phyloP scores from a whole-genome alignment of 305 asterid genomes.

The Solanum chacoense region DNA sequence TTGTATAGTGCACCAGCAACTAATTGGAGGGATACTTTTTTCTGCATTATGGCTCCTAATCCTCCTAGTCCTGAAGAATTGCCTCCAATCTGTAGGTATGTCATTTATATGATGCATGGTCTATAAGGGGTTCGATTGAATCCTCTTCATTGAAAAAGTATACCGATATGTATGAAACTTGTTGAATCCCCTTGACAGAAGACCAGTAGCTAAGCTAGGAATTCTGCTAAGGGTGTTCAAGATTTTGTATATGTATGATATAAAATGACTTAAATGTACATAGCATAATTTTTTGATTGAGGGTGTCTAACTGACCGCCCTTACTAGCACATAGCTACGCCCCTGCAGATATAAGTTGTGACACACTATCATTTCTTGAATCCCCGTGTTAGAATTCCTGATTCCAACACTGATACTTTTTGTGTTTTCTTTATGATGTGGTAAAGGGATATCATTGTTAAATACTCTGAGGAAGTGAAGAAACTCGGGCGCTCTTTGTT shows the following conservation, averaged over 20 bases:
- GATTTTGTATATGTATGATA: neutral
- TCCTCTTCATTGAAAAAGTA: neutral
- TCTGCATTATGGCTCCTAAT: slow-evolving; percentile 33
- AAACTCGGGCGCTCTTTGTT: slow-evolving; percentile 13
- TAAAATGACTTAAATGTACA: neutral
- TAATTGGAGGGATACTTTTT: slow-evolving; percentile 42
- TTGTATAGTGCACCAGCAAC: slow-evolving; percentile 26
- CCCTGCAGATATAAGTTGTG: neutral
- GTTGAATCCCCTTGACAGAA: neutral
- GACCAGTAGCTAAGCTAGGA: neutral
- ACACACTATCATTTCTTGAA: neutral
- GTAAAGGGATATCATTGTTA: slow-evolving; percentile 29
- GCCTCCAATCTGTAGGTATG: slow-evolving; percentile 31
- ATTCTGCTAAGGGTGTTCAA: neutral
- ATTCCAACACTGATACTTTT: neutral
- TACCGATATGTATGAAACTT: neutral
- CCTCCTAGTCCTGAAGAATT: slow-evolving; percentile 22
- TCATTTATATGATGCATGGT: neutral
- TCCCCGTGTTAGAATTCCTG: neutral
- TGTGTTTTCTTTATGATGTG: neutral
- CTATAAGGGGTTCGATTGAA: neutral
- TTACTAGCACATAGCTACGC: neutral
- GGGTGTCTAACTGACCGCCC: neutral
- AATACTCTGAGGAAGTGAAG: slow-evolving; percentile 28
- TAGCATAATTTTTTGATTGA: neutral